phyloP scores from a whole-genome alignment of 148 eudicot genomes.

The Chenopodium quinoa region DNA sequence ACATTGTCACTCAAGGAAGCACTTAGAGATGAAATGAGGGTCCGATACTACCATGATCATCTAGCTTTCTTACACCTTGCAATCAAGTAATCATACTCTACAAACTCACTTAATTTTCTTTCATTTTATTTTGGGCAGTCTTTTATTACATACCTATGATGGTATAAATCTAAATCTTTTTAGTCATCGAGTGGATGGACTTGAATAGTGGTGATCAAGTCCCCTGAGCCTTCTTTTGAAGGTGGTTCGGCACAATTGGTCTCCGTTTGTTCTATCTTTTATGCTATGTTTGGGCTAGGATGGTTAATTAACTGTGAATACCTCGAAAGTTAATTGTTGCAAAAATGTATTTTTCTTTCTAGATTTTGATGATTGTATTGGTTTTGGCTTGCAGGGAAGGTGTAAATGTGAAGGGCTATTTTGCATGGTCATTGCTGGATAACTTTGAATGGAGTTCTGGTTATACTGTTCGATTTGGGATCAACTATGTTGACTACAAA shows the following conservation, averaged over 20 bases:
- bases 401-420: conserved; percentile 31
- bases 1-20: conserved; percentile 26
- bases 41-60: conserved; percentile 31
- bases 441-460: conserved; percentile 35
- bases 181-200: too few relatives aligned
- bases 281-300: too few relatives aligned
- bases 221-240: too few relatives aligned
- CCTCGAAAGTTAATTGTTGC: background rate
- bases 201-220: too few relatives aligned
- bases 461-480: conserved; percentile 29
- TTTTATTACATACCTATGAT: too few relatives aligned
- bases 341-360: background rate
- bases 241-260: too few relatives aligned
- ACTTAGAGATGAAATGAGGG: conserved; percentile 25
- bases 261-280: too few relatives aligned
- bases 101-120: too few relatives aligned
- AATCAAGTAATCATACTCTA: conserved; percentile 6
- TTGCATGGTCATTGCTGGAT: conserved; percentile 38
- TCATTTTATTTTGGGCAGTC: too few relatives aligned
- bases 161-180: too few relatives aligned
- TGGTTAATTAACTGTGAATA: too few relatives aligned
- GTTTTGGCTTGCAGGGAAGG: conserved; percentile 25
- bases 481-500: conserved; percentile 31
- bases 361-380: too few relatives aligned
- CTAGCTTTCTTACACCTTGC: conserved; percentile 24